A percentile compares a stretch with the other conserved stretches of the same genome.
These are phyloP conservation scores for Trichoderma virens DNA, from an alignment of 495 filamentous ascomycete species.

Conservation along the genomic window DNA sequence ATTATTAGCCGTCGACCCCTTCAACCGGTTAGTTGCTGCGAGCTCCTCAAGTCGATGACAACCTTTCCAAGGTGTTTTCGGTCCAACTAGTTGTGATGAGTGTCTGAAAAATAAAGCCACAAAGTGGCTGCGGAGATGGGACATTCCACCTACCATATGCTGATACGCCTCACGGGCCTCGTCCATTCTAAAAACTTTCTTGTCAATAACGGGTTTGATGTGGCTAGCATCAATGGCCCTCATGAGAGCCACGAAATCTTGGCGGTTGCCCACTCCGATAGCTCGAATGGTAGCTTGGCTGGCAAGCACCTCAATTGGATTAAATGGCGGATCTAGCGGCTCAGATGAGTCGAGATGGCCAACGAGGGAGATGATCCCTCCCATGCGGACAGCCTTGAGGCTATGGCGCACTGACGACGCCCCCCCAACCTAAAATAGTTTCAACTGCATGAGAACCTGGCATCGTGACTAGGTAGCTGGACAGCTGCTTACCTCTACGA, in stretches of 20 bases:
- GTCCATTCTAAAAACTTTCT: slow-evolving; percentile 17
- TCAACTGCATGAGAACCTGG: background rate
- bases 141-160: slow-evolving; percentile 9
- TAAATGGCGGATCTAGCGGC: slow-evolving; percentile 29
- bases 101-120: background rate
- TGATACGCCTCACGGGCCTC: slow-evolving; percentile 22
- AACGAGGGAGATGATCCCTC: slow-evolving; percentile 49
- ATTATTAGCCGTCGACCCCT: background rate
- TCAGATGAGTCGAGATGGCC: slow-evolving; percentile 44
- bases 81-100: background rate
- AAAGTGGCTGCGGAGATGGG: background rate
- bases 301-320: slow-evolving; percentile 33
- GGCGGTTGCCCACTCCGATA: slow-evolving; percentile 43
- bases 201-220: slow-evolving; percentile 18
- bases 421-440: slow-evolving; percentile 46
- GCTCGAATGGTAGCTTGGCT: slow-evolving; percentile 43
- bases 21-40: background rate
- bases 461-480: background rate
- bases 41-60: background rate
- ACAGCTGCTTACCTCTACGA: slow-evolving; percentile 18
- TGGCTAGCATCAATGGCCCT: slow-evolving; percentile 19
- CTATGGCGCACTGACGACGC: slow-evolving; percentile 44
- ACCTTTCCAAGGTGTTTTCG: background rate
- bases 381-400: slow-evolving; percentile 43
- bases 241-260: slow-evolving; percentile 47